phyloP scores from a whole-genome alignment of 768 basidiomycete genomes.

The Lactarius tabidus region DNA sequence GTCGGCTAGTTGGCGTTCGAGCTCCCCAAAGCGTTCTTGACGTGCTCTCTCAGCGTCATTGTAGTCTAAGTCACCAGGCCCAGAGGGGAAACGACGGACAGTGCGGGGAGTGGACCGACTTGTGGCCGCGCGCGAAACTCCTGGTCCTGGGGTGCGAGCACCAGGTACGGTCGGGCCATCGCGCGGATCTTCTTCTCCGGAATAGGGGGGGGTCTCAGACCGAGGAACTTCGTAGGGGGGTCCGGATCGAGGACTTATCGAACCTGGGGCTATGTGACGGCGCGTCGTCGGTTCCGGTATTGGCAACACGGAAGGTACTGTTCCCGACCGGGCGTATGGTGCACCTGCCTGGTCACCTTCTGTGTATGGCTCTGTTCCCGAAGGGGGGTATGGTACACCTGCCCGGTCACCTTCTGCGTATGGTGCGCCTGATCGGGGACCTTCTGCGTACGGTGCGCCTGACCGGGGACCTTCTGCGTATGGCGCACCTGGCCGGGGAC shows the following conservation, averaged over 20 bases:
- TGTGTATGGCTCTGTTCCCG: no score
- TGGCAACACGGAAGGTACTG: conserved; percentile 1
- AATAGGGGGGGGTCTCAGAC: neutral
- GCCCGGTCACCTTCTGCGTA: no score
- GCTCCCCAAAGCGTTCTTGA: conserved; percentile 52
- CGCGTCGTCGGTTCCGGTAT: conserved; percentile 15
- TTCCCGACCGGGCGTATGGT: neutral
- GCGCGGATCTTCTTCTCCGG: neutral
- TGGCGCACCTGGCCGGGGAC: neutral
- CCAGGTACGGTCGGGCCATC: neutral
- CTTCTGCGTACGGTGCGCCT: no score
- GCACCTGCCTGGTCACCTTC: no score
- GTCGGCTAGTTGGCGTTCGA: conserved; percentile 48
- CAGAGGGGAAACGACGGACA: conserved; percentile 21
- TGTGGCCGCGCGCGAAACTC: conserved; percentile 8
- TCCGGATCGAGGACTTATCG: conserved; percentile 4
- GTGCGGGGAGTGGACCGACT: neutral
- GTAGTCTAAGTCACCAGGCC: conserved; percentile 32
- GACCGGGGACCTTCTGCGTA: neutral
- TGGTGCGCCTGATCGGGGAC: neutral
- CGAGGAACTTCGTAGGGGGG: conserved; percentile 5
- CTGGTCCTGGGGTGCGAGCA: neutral
- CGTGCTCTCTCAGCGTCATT: conserved; percentile 47
- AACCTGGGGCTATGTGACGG: conserved; percentile 4
- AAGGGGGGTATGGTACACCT: neutral